Percentiles rank a stretch among this genome's conserved stretches.
phyloP scores from a whole-genome alignment of 495 filamentous ascomycete species.

The Neurospora sp. region DNA sequence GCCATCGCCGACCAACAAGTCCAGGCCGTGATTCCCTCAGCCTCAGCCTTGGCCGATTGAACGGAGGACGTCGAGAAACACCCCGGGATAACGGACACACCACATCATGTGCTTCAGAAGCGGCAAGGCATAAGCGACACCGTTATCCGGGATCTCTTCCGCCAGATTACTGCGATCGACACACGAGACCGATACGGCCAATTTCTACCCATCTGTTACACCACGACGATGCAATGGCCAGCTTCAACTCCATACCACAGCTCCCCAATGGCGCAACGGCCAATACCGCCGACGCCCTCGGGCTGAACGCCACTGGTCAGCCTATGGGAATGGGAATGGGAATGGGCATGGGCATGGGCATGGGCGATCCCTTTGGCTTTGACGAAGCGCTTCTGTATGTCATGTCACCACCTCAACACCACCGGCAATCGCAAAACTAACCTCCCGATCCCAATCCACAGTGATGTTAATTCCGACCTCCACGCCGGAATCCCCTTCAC shows the following conservation, averaged over 20 bases:
- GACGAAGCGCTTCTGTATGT: conserved; percentile 38
- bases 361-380: conserved; percentile 30
- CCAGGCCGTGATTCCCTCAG: not conserved
- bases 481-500: conserved; percentile 38
- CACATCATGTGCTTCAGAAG: not conserved
- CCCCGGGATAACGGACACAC: not conserved
- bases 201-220: not conserved
- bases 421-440: not conserved
- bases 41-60: not conserved
- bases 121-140: not conserved
- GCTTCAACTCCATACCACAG: conserved; percentile 38
- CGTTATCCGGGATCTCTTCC: not conserved
- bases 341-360: conserved; percentile 24
- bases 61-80: not conserved
- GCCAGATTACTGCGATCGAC: not conserved
- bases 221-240: conserved; percentile 36
- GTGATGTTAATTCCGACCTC: conserved; percentile 34
- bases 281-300: conserved; percentile 26
- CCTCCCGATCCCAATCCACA: conserved; percentile 2
- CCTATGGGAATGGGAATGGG: not conserved
- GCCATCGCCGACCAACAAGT: not conserved
- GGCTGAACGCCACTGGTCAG: conserved; percentile 18
- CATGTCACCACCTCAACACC: not conserved
- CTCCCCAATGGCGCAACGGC: conserved; percentile 25
- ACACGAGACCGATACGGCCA: not conserved